A percentile compares a stretch with the other conserved stretches of the same genome.
Conservation (phyloP, 176 grass and related monocot genomes). For the Tillandsia leiboldiana region DNA sequence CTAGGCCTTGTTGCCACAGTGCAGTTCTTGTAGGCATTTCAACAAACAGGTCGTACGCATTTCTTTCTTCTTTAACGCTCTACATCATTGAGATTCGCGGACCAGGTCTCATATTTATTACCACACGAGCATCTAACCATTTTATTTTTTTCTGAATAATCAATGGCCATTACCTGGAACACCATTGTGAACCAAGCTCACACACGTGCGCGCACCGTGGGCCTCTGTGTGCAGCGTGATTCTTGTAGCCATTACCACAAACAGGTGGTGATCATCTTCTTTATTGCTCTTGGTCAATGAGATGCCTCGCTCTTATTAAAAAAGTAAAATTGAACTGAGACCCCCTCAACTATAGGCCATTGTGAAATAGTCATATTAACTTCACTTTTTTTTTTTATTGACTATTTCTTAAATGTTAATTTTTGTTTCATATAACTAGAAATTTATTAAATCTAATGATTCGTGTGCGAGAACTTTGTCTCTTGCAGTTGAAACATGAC, state of each 20-base stretch:
- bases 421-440: too few relatives aligned
- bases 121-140: background rate
- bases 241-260: background rate
- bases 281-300: background rate
- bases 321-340: too few relatives aligned
- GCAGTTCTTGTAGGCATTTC: background rate
- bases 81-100: background rate
- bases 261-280: background rate
- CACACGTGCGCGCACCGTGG: background rate
- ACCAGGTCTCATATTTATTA: background rate
- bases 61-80: background rate
- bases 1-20: background rate
- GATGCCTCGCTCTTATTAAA: background rate
- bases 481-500: too few relatives aligned
- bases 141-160: background rate
- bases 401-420: too few relatives aligned
- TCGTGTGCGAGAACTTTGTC: conserved; percentile 6
- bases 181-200: background rate
- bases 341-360: too few relatives aligned
- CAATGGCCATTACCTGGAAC: too few relatives aligned
- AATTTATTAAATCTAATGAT: too few relatives aligned
- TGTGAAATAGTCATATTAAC: too few relatives aligned
- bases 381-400: too few relatives aligned
- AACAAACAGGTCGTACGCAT: background rate
- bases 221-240: background rate